Percentiles rank a stretch among this genome's conserved stretches.
These are phyloP conservation scores for Avena eriantha DNA, from an alignment of 176 grass and related monocot genomes.

Conservation along the genomic window DNA sequence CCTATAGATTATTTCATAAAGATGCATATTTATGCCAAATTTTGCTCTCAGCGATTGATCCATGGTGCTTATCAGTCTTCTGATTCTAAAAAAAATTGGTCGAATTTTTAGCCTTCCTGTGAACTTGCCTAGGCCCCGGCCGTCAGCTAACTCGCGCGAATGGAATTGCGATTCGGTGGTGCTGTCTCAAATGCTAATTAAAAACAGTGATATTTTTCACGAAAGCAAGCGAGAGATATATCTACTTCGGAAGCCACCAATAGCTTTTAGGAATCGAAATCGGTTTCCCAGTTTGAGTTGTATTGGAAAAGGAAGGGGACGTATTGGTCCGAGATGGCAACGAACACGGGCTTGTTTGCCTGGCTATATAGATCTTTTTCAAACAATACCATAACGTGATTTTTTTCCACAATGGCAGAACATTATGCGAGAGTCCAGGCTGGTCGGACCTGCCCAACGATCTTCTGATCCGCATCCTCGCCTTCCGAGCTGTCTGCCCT, in stretches of 20 bases:
- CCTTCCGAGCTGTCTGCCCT: background rate
- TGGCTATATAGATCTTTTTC: background rate
- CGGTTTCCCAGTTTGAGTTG: too few relatives aligned
- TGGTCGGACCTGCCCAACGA: background rate
- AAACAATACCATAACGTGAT: background rate
- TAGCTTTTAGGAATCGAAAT: too few relatives aligned
- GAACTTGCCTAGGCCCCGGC: background rate
- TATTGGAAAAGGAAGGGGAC: too few relatives aligned
- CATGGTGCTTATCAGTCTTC: background rate
- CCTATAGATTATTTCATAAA: background rate
- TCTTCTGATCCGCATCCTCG: background rate
- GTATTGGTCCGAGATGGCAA: too few relatives aligned
- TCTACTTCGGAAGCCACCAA: too few relatives aligned
- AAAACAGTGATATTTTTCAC: too few relatives aligned
- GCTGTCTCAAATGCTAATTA: too few relatives aligned
- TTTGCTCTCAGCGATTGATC: background rate
- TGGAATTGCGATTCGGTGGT: background rate
- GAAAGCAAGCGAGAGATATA: too few relatives aligned
- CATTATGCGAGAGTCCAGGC: background rate
- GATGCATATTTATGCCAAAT: background rate
- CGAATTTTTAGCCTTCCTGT: background rate
- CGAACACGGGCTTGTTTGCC: too few relatives aligned
- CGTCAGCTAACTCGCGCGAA: background rate
- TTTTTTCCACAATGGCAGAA: background rate
- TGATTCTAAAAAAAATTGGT: background rate